phyloP scores from a whole-genome alignment of 192 early-diverging fungal species.

The Mycoemilia scoparia region DNA sequence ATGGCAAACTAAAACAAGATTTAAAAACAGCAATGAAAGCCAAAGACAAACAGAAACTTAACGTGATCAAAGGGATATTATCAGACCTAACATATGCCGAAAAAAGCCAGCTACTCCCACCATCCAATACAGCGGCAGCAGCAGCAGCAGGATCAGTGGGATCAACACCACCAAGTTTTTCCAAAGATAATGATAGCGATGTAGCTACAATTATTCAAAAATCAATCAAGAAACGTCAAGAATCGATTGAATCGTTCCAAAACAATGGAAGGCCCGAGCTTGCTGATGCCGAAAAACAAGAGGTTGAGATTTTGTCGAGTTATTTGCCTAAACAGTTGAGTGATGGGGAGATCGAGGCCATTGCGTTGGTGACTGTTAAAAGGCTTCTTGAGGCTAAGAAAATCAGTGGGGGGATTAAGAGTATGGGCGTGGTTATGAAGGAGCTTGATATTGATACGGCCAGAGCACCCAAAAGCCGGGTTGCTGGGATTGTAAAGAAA shows the following conservation, averaged over 20 bases:
- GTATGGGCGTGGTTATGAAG: constrained; percentile 79
- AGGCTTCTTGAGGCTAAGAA: constrained; percentile 25
- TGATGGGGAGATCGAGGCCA: constrained; percentile 45
- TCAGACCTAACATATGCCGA: constrained; percentile 61
- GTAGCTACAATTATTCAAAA: constrained; percentile 53
- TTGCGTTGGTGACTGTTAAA: constrained; percentile 32
- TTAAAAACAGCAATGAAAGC: constrained; percentile 64
- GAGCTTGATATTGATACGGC: constrained; percentile 46
- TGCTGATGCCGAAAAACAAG: constrained; percentile 45
- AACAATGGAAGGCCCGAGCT: constrained; percentile 53
- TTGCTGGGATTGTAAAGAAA: constrained; percentile 59
- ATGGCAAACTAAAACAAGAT: constrained; percentile 44
- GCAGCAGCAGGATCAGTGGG: too few relatives aligned
- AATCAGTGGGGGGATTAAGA: constrained; percentile 38
- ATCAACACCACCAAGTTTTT: constrained; percentile 11
- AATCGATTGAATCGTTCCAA: constrained; percentile 48
- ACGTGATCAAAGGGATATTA: constrained; percentile 55
- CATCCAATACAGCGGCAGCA: not conserved
- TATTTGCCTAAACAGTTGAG: constrained; percentile 72
- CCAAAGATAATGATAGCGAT: constrained; percentile 31
- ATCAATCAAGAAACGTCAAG: constrained; percentile 64
- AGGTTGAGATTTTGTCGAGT: constrained; percentile 41
- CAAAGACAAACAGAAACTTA: constrained; percentile 41
- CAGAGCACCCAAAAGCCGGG: constrained; percentile 51
- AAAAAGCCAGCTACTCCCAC: constrained; percentile 29